Percentiles rank a stretch among this genome's conserved stretches.
phyloP scores from a whole-genome alignment of 2,329 filamentous ascomycete genomes.

The Ascochyta fabae region DNA sequence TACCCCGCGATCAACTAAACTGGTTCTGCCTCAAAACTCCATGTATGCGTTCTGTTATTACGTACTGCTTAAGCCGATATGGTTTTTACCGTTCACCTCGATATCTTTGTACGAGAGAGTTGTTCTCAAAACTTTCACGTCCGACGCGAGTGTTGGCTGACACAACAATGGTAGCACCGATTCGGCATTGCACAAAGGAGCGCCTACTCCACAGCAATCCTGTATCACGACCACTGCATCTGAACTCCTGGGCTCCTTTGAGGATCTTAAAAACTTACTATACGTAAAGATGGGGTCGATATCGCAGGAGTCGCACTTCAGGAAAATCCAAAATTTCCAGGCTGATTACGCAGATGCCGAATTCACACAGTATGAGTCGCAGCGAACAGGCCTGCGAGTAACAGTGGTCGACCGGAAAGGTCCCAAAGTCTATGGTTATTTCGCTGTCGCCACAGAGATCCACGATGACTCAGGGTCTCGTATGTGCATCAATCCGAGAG shows the following conservation, averaged over 20 bases:
- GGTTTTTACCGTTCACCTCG: not conserved
- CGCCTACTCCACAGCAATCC: slow-evolving; percentile 10
- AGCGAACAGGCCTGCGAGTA: slow-evolving; percentile 91
- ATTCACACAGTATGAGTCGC: slow-evolving; percentile 95
- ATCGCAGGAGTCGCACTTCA: slow-evolving; percentile 67
- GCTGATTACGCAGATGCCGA: slow-evolving; percentile 87
- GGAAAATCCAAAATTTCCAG: slow-evolving; percentile 82
- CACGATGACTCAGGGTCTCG: slow-evolving; percentile 93
- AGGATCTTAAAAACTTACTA: slow-evolving; percentile 7
- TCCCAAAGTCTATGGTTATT: slow-evolving; percentile 89
- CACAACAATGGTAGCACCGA: slow-evolving; percentile 43
- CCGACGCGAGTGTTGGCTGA: slow-evolving; percentile 15
- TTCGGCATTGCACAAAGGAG: slow-evolving; percentile 33
- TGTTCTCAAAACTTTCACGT: not conserved
- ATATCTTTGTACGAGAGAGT: not conserved
- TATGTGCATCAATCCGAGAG: slow-evolving; percentile 22
- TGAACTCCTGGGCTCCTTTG: not conserved
- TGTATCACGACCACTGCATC: slow-evolving; percentile 8
- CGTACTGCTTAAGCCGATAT: not conserved
- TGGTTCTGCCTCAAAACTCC: not conserved
- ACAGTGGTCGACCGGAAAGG: slow-evolving; percentile 90
- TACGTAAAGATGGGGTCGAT: slow-evolving; percentile 40
- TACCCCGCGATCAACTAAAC: not conserved
- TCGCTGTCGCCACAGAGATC: slow-evolving; percentile 94
- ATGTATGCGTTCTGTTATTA: not conserved